Percentiles rank a stretch among this genome's conserved stretches.
Conservation (phyloP, 2,329 filamentous ascomycete species). For the Leptographium galeiforme region DNA sequence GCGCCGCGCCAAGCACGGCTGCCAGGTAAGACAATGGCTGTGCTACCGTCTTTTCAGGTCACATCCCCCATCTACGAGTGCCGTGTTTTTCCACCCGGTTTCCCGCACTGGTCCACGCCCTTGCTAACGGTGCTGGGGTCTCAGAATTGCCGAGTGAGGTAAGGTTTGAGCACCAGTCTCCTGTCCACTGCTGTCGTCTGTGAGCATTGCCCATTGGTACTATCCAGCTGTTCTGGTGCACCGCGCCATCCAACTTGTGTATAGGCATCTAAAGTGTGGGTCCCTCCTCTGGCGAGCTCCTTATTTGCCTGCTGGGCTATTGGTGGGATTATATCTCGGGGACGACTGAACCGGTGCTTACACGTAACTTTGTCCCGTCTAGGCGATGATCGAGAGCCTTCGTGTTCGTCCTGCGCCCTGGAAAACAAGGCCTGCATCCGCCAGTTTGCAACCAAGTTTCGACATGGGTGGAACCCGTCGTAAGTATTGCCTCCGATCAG, state of each 20-base stretch:
- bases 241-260: neutral
- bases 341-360: neutral
- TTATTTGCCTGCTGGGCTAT: neutral
- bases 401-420: neutral
- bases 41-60: neutral
- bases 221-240: too few relatives aligned
- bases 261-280: neutral
- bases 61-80: neutral
- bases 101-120: neutral
- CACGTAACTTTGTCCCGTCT: neutral
- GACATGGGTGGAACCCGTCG: constrained; percentile 1
- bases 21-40: neutral
- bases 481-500: neutral
- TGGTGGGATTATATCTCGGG: neutral
- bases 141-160: neutral
- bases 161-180: neutral
- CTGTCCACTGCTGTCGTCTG: neutral
- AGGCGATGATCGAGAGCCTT: constrained; percentile 1
- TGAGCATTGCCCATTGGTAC: neutral
- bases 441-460: neutral
- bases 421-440: neutral
- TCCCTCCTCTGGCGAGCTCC: neutral
- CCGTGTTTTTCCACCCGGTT: too few relatives aligned
- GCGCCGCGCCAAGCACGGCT: neutral
- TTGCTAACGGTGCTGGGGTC: neutral